phyloP scores from a whole-genome alignment of 495 filamentous ascomycete species.

The Aspergillus asperescens region DNA sequence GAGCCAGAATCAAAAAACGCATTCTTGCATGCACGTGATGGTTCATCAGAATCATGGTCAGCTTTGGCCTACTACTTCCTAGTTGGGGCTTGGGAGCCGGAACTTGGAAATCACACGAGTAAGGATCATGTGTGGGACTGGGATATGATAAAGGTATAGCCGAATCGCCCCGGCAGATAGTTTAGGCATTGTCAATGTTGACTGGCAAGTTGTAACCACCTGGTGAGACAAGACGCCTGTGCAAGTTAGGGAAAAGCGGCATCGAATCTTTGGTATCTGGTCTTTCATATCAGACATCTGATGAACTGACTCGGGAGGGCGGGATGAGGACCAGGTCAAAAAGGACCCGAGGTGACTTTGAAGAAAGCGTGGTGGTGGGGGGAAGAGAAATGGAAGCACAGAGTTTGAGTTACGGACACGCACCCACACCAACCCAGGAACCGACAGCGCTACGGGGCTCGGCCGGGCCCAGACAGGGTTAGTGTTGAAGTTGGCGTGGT shows the following conservation, averaged over 20 bases:
- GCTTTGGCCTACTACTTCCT: too few relatives aligned
- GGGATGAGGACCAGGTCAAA: not conserved
- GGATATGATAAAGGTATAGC: slow-evolving; percentile 4
- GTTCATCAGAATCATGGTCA: not conserved
- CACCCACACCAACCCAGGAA: slow-evolving; percentile 30
- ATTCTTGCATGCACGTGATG: slow-evolving; percentile 11
- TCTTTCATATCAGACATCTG: not conserved
- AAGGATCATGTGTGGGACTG: not conserved
- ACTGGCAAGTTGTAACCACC: too few relatives aligned
- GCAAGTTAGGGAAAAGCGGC: not conserved
- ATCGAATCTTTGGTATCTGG: not conserved
- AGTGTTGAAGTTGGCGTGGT: not conserved
- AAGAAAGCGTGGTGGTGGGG: too few relatives aligned
- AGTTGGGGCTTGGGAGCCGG: not conserved
- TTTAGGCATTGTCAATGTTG: not conserved
- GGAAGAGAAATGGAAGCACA: too few relatives aligned
- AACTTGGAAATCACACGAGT: not conserved
- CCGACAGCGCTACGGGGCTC: slow-evolving; percentile 18
- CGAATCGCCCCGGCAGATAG: slow-evolving; percentile 7
- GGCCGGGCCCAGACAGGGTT: too few relatives aligned
- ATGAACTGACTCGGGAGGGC: not conserved
- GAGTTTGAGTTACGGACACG: slow-evolving; percentile 14
- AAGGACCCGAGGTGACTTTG: not conserved
- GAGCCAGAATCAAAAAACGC: not conserved
- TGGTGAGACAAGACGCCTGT: slow-evolving; percentile 11